Percentiles rank a stretch among this genome's conserved stretches.
phyloP scores from a whole-genome alignment of 208 protist species.

The Trypanosomatidae sp. region DNA sequence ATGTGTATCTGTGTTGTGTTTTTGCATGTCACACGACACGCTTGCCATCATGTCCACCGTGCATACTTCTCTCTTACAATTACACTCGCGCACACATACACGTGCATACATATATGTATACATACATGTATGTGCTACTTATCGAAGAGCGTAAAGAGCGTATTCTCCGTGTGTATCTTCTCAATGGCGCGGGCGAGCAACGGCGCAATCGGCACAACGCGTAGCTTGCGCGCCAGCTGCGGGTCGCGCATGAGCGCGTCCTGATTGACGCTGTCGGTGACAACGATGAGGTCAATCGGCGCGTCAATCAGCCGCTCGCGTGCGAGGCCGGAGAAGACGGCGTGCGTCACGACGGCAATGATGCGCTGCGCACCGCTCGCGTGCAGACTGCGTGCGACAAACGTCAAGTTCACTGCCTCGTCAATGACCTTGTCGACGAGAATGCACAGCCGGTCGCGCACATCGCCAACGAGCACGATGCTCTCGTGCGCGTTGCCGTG shows the following conservation, averaged over 20 bases:
- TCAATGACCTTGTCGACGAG: constrained; percentile 69
- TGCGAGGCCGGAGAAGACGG: constrained; percentile 46
- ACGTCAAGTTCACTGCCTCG: constrained; percentile 54
- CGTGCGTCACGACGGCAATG: constrained; percentile 63
- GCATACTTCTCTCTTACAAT: not conserved
- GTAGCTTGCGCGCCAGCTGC: constrained; percentile 56
- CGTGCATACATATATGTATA: too few relatives aligned
- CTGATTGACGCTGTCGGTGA: constrained; percentile 75
- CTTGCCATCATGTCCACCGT: too few relatives aligned
- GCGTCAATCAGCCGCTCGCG: constrained; percentile 43
- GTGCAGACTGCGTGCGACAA: constrained; percentile 36
- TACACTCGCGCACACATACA: too few relatives aligned
- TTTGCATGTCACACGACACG: too few relatives aligned
- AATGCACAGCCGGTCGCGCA: constrained; percentile 53
- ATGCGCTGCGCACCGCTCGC: constrained; percentile 50
- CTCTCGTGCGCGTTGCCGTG: constrained; percentile 19
- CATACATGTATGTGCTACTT: constrained; percentile 17
- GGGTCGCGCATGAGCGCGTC: constrained; percentile 56
- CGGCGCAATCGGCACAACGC: constrained; percentile 70
- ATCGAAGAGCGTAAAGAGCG: constrained; percentile 51
- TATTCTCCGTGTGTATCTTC: constrained; percentile 81
- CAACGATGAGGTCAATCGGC: constrained; percentile 68
- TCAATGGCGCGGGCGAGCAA: constrained; percentile 74
- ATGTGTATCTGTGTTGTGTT: too few relatives aligned
- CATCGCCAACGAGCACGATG: constrained; percentile 63